Evolutionary conservation across 306 rosid species (phyloP).

Genomic region (Canavalia ensiformis): DNA sequence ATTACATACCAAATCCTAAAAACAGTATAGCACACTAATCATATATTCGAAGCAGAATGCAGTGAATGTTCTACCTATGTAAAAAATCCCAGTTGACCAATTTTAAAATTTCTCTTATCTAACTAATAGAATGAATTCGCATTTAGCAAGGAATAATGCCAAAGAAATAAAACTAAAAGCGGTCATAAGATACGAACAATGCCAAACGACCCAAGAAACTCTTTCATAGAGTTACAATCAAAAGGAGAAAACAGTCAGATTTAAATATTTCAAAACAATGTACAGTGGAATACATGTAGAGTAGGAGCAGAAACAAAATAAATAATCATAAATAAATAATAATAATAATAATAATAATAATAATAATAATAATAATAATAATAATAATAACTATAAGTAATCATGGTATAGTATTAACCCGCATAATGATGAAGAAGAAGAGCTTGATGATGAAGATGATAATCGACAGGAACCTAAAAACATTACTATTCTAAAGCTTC

Average conservation of each 20-base stretch:
- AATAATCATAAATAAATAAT: not conserved
- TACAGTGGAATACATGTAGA: not conserved
- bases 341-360: not conserved
- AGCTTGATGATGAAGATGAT: too few relatives aligned
- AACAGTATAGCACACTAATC: not conserved
- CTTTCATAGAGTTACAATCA: constrained; percentile 14
- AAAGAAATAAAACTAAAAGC: not conserved
- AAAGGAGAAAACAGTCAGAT: not conserved
- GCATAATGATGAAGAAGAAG: not conserved
- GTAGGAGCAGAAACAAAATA: not conserved
- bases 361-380: not conserved
- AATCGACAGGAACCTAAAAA: not conserved
- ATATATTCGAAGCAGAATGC: not conserved
- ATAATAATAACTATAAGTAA: not conserved
- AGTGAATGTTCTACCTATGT: not conserved
- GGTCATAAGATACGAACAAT: not conserved
- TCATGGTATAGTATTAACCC: not conserved
- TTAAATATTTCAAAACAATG: not conserved
- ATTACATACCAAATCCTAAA: constrained; percentile 25
- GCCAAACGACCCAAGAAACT: not conserved
- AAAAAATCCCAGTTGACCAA: not conserved
- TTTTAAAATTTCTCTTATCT: not conserved
- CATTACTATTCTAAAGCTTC: not conserved
- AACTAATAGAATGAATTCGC: constrained; percentile 7
- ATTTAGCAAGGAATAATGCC: constrained; percentile 2